A percentile compares a stretch with the other conserved stretches of the same genome.
These are phyloP conservation scores for Apiospora koreana DNA, from an alignment of 2,329 filamentous ascomycete species.

Conservation along the genomic window DNA sequence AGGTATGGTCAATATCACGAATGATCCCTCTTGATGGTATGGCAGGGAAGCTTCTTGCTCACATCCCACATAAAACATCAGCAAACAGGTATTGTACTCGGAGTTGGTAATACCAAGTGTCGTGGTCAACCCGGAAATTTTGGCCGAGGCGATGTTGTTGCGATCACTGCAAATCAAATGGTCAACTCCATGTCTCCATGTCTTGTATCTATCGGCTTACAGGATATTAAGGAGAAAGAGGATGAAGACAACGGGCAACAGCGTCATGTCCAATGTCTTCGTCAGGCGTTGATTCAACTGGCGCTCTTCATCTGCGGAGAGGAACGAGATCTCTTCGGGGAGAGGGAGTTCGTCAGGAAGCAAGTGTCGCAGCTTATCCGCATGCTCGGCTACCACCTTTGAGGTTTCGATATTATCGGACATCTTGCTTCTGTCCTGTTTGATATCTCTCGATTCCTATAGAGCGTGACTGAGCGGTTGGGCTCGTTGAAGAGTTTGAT, in stretches of 20 bases:
- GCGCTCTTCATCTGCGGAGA: neutral
- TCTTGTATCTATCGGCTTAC: neutral
- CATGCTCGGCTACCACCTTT: neutral
- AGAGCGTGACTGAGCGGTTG: no score
- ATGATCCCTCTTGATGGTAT: neutral
- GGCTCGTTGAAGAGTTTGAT: no score
- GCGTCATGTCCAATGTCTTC: conserved; percentile 15
- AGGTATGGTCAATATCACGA: neutral
- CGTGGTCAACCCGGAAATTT: conserved; percentile 17
- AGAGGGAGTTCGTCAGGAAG: neutral
- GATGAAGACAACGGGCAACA: conserved; percentile 20
- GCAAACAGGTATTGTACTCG: conserved; percentile 20
- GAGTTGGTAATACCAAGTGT: conserved; percentile 16
- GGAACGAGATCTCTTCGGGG: neutral
- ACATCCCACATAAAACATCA: conserved; percentile 22
- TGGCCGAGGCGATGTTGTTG: conserved; percentile 4
- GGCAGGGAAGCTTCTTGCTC: neutral
- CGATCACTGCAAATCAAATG: neutral
- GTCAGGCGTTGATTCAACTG: conserved; percentile 4
- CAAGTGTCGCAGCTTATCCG: neutral
- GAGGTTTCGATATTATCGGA: neutral
- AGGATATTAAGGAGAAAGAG: conserved; percentile 20
- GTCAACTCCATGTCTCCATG: accelerated
- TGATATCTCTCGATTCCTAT: no score
- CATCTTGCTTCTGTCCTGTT: neutral